phyloP scores from a whole-genome alignment of 2,329 filamentous ascomycete species.

The Cladophialophora immunda region DNA sequence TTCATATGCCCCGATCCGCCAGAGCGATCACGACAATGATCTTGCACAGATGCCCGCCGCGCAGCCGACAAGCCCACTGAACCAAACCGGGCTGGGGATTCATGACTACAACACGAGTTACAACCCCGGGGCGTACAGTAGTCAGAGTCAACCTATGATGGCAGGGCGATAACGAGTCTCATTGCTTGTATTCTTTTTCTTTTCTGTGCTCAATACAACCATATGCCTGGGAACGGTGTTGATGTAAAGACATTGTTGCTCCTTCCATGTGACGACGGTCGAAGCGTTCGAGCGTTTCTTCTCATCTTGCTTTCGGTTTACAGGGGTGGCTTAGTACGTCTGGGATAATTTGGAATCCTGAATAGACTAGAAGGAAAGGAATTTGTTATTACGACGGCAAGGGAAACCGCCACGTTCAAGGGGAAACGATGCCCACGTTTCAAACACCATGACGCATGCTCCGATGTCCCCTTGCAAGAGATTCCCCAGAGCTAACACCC shows the following conservation, averaged over 20 bases:
- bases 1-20: conserved; percentile 61
- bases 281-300: conserved; percentile 6
- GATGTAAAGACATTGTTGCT: neutral
- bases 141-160: conserved; percentile 11
- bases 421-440: neutral
- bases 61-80: conserved; percentile 45
- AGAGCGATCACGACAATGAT: conserved; percentile 54
- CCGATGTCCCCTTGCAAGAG: neutral
- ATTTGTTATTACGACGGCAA: neutral
- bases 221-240: conserved; percentile 10
- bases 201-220: neutral
- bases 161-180: conserved; percentile 34
- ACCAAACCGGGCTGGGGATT: conserved; percentile 44
- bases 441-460: neutral
- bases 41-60: conserved; percentile 43
- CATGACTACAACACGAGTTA: conserved; percentile 55
- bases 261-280: neutral
- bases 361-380: neutral
- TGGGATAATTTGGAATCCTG: neutral
- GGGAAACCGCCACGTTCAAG: too few relatives aligned
- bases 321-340: neutral
- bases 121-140: conserved; percentile 48
- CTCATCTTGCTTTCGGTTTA: neutral
- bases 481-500: too few relatives aligned
- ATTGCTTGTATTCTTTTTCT: conserved; percentile 32